phyloP scores from a whole-genome alignment of 2,329 filamentous ascomycete species.

The Lachnellula arida region DNA sequence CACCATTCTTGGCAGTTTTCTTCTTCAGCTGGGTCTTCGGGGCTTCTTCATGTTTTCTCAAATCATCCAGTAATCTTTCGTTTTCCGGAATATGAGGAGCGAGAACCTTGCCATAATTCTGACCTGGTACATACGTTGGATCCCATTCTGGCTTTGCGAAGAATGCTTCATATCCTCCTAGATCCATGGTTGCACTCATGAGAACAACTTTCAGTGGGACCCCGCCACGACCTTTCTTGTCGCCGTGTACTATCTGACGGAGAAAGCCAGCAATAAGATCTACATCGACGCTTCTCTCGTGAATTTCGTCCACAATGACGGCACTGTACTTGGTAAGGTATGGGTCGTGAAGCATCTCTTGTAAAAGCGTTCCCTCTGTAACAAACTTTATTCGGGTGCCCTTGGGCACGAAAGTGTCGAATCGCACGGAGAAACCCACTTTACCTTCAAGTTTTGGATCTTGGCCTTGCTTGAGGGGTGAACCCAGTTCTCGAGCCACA shows the following conservation, averaged over 20 bases:
- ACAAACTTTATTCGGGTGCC: slow-evolving; percentile 88
- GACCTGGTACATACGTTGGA: slow-evolving; percentile 29
- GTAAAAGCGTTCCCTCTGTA: slow-evolving; percentile 92
- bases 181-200: slow-evolving; percentile 95
- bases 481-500: slow-evolving; percentile 79
- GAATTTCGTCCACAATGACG: slow-evolving; percentile 91
- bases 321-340: slow-evolving; percentile 80
- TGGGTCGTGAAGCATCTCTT: slow-evolving; percentile 86
- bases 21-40: neutral
- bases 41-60: neutral
- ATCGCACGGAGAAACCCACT: slow-evolving; percentile 93
- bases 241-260: slow-evolving; percentile 64
- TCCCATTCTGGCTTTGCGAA: slow-evolving; percentile 45
- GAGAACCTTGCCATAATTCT: slow-evolving; percentile 23
- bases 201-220: slow-evolving; percentile 81
- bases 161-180: slow-evolving; percentile 71
- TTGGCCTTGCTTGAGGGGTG: slow-evolving; percentile 52
- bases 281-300: slow-evolving; percentile 92
- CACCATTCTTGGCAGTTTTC: slow-evolving; percentile 1
- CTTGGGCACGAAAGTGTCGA: slow-evolving; percentile 79
- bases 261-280: slow-evolving; percentile 88
- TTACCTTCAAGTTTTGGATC: slow-evolving; percentile 36
- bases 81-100: slow-evolving; percentile 20
- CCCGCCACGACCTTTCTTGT: slow-evolving; percentile 62
- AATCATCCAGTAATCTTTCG: neutral